Evolutionary conservation across 768 basidiomycete genomes (phyloP).

Genomic region (Naganishia randhawae): DNA sequence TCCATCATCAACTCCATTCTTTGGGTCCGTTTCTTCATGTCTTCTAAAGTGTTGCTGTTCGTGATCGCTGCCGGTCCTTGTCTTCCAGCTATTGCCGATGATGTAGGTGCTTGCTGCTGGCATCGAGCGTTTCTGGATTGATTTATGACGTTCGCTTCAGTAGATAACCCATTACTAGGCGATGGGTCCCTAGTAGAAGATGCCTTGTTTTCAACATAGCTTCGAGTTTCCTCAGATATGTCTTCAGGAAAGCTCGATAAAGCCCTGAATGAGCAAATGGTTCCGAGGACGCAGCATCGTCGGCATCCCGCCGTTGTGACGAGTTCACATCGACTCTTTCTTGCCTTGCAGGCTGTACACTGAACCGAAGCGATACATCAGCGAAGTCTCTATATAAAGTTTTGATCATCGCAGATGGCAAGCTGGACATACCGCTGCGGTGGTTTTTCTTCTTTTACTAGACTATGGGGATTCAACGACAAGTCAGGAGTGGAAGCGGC

Average conservation of each 20-base stretch:
- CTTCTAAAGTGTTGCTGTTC: neutral
- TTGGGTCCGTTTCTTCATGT: neutral
- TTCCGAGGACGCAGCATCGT: constrained; percentile 11
- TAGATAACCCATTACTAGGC: neutral
- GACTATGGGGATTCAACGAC: neutral
- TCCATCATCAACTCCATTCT: constrained; percentile 13
- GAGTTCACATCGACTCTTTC: neutral
- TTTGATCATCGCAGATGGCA: neutral
- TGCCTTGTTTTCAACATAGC: neutral
- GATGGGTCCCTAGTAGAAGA: neutral
- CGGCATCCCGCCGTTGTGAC: constrained; percentile 2
- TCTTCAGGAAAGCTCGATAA: neutral
- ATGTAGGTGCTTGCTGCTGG: neutral
- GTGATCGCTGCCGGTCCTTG: neutral
- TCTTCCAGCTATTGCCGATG: neutral
- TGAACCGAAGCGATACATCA: neutral
- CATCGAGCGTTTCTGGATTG: neutral
- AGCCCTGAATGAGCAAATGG: neutral
- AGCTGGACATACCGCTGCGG: neutral
- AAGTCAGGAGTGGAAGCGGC: neutral
- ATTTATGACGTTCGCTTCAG: neutral
- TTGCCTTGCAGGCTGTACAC: constrained; percentile 3
- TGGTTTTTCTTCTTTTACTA: neutral
- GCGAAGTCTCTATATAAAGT: neutral
- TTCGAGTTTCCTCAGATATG: neutral